Conservation (phyloP, 257 asterid species). For the Scutellaria minor region DNA sequence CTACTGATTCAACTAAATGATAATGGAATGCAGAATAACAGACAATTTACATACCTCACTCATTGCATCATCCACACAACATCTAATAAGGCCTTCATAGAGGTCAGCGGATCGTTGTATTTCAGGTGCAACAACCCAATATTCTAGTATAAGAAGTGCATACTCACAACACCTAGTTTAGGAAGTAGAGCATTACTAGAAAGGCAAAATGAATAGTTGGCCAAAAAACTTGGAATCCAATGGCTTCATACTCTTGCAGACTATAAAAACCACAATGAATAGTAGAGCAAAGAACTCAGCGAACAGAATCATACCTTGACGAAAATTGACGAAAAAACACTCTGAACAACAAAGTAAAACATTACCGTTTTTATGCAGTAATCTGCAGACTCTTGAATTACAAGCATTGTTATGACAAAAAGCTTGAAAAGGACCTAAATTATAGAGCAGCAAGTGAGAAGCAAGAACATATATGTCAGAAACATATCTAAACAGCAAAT, state of each 20-base stretch:
- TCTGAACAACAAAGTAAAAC: slow-evolving; percentile 18
- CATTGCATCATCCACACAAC: slow-evolving; percentile 98
- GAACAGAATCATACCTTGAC: slow-evolving; percentile 62
- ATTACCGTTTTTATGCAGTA: slow-evolving; percentile 97
- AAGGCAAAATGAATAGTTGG: slow-evolving; percentile 20
- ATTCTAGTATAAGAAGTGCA: slow-evolving; percentile 90
- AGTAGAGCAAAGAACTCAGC: slow-evolving; percentile 26
- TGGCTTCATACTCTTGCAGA: slow-evolving; percentile 59
- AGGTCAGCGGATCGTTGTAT: slow-evolving; percentile 94
- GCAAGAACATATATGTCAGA: slow-evolving; percentile 32
- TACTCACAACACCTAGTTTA: slow-evolving; percentile 88
- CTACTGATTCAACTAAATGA: slow-evolving; percentile 21
- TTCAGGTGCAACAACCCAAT: slow-evolving; percentile 99
- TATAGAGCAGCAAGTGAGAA: slow-evolving; percentile 48
- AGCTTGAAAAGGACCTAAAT: slow-evolving; percentile 99
- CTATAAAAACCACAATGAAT: slow-evolving; percentile 19
- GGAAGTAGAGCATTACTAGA: slow-evolving; percentile 35
- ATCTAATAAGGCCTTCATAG: slow-evolving; percentile 89
- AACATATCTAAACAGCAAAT: too few species aligned
- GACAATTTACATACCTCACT: slow-evolving; percentile 69
- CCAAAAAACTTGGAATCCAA: slow-evolving; percentile 25
- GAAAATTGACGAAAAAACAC: slow-evolving; percentile 17
- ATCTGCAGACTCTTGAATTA: slow-evolving; percentile 98
- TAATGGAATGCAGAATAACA: slow-evolving; percentile 1
- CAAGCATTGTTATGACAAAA: slow-evolving; percentile 98